Percentiles rank a stretch among this genome's conserved stretches.
phyloP scores from a whole-genome alignment of 331 rosid genomes.

The Acacia concinna region DNA sequence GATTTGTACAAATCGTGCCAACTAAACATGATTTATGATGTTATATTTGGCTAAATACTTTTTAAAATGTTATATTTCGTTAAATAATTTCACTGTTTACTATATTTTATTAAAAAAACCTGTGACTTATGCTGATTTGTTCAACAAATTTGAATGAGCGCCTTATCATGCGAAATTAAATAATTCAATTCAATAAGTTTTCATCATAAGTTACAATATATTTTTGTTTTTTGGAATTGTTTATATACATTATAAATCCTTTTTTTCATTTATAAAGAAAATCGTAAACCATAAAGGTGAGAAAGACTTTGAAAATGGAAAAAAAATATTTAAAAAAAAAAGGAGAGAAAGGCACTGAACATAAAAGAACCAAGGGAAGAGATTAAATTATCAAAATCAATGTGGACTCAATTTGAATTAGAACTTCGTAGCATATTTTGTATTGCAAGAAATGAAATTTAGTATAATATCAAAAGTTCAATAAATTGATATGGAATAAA shows the following conservation, averaged over 20 bases:
- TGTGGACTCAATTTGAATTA: background rate
- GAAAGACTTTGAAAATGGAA: background rate
- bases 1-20: no score
- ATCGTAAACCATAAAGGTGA: background rate
- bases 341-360: background rate
- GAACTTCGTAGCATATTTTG: background rate
- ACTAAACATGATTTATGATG: no score
- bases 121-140: background rate
- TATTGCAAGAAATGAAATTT: background rate
- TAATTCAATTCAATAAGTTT: background rate
- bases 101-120: no score
- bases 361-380: background rate
- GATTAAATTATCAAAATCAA: background rate
- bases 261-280: background rate
- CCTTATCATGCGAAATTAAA: background rate
- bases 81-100: no score
- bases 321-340: no score
- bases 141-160: background rate
- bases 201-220: background rate
- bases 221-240: background rate
- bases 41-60: no score
- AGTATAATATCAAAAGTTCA: background rate
- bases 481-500: background rate
- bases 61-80: no score
- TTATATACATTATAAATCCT: no score